Evolutionary conservation across 1,139 yeast genomes (phyloP), one percentile per base, ranked within the genome.

Genomic region (Kurtzmaniella natalensis): DNA sequence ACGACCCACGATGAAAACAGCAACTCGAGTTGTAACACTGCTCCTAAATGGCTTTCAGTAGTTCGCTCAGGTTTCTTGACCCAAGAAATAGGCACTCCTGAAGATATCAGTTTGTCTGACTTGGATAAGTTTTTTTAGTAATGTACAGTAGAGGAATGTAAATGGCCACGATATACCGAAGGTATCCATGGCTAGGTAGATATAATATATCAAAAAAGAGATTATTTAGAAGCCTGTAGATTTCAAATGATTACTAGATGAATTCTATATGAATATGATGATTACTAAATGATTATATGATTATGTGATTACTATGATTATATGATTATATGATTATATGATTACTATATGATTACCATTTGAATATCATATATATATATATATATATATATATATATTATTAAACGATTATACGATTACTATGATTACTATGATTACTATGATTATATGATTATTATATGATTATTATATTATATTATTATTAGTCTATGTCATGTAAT

Each of bases 81-180:
- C 32, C 83, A 80, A 53, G 89, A 82, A 44, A 81, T 83, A 45
- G 83, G 78, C 19, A 69, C 84, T 28, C 94, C 94, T 6, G 94
- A 83, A 59, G 83, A 81, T 44, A 69, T 79, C 21, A 76, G 86
- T 28, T 66, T 82, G 48, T 81, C 84, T 30, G 92, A 83, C 47
- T 61, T 83, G 45, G 94, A 83, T 50, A 74, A 75, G 43, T 67
- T 81, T 51, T 81, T 81, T 50, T 58, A 64, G 33, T 70, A 48
- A 57, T 39, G 31, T 33, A 23, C 18, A 22, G 17, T 28, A 30
- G 26, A 21, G 10, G 29, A n/a, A n/a, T n/a, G n/a, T n/a, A n/a
- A n/a, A n/a, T n/a, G n/a, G n/a, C n/a, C n/a, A n/a, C n/a, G n/a
- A n/a, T n/a, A n/a, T n/a, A n/a, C n/a, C n/a, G n/a, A n/a, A n/a